Evolutionary conservation across 208 protist genomes (phyloP).

Genomic region (Trypanosoma melophagium): DNA sequence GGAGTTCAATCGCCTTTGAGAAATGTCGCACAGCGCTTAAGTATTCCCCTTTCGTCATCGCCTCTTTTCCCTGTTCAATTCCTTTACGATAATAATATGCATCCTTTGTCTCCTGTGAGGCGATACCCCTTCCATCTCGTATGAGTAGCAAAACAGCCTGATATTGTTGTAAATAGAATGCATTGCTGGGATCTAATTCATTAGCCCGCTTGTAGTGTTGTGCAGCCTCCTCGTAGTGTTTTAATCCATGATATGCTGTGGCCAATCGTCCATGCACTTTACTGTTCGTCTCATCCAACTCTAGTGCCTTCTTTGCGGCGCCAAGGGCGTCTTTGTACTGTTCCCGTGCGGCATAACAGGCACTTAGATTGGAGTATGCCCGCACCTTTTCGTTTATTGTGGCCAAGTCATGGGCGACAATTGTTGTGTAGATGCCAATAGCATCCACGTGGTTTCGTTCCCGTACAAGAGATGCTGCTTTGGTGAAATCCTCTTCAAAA

Average conservation of each 20-base stretch:
- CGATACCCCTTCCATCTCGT: slow-evolving; percentile 39
- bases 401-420: slow-evolving; percentile 26
- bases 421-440: slow-evolving; percentile 43
- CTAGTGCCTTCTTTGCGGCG: slow-evolving; percentile 48
- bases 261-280: slow-evolving; percentile 66
- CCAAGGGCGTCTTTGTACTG: slow-evolving; percentile 57
- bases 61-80: slow-evolving; percentile 62
- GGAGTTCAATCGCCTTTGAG: slow-evolving; percentile 68
- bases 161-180: slow-evolving; percentile 33
- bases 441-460: slow-evolving; percentile 52
- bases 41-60: slow-evolving; percentile 67
- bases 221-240: slow-evolving; percentile 66
- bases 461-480: slow-evolving; percentile 50
- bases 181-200: slow-evolving; percentile 34
- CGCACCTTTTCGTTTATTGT: slow-evolving; percentile 41
- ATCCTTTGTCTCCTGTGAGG: slow-evolving; percentile 37
- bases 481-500: slow-evolving; percentile 48
- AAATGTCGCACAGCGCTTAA: slow-evolving; percentile 76
- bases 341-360: slow-evolving; percentile 63
- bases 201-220: slow-evolving; percentile 40
- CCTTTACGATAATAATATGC: slow-evolving; percentile 81
- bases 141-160: slow-evolving; percentile 48
- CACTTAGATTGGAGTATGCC: slow-evolving; percentile 80
- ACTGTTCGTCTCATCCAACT: slow-evolving; percentile 46
- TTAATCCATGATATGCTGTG: slow-evolving; percentile 65